A percentile compares a stretch with the other conserved stretches of the same genome.
phyloP scores from a whole-genome alignment of 208 protist species.

The Trypanosoma rangeli region DNA sequence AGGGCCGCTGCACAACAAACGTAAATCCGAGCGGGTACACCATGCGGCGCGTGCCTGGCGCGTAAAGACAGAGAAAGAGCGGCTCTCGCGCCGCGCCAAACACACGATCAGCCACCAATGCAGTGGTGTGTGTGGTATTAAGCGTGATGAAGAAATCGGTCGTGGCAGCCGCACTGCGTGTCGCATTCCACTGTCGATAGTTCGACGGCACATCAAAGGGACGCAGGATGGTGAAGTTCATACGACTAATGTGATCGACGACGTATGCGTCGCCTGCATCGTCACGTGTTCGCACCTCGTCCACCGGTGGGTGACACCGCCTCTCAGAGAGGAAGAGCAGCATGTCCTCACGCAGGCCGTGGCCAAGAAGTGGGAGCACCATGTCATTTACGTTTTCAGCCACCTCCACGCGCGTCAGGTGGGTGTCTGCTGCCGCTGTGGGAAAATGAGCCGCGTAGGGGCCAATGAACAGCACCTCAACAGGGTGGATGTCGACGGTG shows the following conservation, averaged over 20 bases:
- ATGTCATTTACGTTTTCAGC: constrained; percentile 54
- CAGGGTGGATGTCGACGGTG: constrained; percentile 44
- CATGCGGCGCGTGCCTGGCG: constrained; percentile 44
- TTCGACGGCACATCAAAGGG: constrained; percentile 62
- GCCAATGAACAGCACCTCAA: constrained; percentile 57
- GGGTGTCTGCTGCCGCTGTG: background rate
- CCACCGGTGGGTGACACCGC: constrained; percentile 28
- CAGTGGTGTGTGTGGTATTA: constrained; percentile 33
- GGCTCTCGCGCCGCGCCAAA: constrained; percentile 36
- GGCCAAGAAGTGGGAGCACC: constrained; percentile 59
- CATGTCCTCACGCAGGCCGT: constrained; percentile 64
- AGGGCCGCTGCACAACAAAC: constrained; percentile 52
- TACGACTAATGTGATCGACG: constrained; percentile 36
- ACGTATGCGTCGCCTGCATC: constrained; percentile 19
- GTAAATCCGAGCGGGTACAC: constrained; percentile 55
- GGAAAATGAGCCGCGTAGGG: constrained; percentile 41
- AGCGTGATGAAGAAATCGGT: constrained; percentile 41
- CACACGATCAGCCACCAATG: constrained; percentile 33
- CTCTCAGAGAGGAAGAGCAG: constrained; percentile 46
- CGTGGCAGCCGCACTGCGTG: background rate
- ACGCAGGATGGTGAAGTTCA: constrained; percentile 59
- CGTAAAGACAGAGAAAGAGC: constrained; percentile 64
- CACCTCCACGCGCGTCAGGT: constrained; percentile 37
- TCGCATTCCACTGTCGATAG: constrained; percentile 21
- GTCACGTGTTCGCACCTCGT: background rate